Evolutionary conservation across 2,329 filamentous ascomycete species (phyloP).

Genomic region (Diaporthe amygdali): DNA sequence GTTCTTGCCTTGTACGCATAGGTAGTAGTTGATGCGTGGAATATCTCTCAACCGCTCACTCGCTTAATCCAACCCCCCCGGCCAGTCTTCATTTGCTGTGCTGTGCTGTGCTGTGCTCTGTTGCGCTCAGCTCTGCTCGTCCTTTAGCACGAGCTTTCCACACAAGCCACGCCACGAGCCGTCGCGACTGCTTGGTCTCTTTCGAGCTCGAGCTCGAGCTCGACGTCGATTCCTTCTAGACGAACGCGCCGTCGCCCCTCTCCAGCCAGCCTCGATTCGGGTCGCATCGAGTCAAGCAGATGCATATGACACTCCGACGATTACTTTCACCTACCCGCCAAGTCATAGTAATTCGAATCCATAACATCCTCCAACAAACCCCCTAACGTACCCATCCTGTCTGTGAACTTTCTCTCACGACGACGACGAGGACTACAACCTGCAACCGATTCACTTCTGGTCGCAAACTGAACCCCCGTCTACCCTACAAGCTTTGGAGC

Average conservation of each 20-base stretch:
- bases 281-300: slow-evolving; percentile 10
- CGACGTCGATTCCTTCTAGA: slow-evolving; percentile 2
- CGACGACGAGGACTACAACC: not conserved
- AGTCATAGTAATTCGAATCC: slow-evolving; percentile 20
- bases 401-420: not conserved
- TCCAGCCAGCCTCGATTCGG: not conserved
- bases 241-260: not conserved
- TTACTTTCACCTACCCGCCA: not conserved
- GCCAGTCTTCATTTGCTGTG: slow-evolving; percentile 9
- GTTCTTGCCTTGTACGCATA: slow-evolving; percentile 17
- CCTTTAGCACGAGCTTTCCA: slow-evolving; percentile 9
- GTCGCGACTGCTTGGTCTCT: not conserved
- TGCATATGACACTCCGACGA: not conserved
- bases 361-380: not conserved
- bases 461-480: not conserved
- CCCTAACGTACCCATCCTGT: not conserved
- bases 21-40: slow-evolving; percentile 21
- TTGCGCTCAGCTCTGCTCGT: slow-evolving; percentile 4
- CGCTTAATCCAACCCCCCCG: slow-evolving; percentile 12
- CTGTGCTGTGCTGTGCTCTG: no score
- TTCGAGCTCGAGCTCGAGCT: not conserved
- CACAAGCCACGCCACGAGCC: slow-evolving; percentile 9
- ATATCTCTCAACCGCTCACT: slow-evolving; percentile 19
- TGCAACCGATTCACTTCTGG: slow-evolving; percentile 16
- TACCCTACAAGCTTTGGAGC: not conserved